phyloP scores from a whole-genome alignment of 2,329 filamentous ascomycete species.

The Exophiala spinifera region DNA sequence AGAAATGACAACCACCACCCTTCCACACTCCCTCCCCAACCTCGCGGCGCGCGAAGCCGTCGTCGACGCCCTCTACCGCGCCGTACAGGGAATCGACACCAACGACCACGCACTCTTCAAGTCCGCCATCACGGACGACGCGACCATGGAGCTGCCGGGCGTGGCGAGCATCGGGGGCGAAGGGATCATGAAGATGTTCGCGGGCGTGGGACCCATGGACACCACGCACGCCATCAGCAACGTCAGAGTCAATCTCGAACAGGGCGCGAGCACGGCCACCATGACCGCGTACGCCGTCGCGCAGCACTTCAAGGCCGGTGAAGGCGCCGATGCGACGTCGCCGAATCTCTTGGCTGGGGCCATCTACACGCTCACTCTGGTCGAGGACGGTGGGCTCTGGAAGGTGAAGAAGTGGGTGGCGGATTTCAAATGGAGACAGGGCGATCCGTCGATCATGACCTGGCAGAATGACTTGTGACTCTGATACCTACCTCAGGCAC shows the following conservation, averaged over 20 bases:
- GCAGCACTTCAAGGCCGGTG: conserved; percentile 19
- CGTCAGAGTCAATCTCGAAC: conserved; percentile 25
- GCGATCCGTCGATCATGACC: neutral
- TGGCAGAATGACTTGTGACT: too few relatives aligned
- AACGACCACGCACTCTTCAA: conserved; percentile 32
- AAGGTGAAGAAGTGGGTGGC: conserved; percentile 5
- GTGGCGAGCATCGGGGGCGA: conserved; percentile 28
- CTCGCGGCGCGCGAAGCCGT: conserved; percentile 36
- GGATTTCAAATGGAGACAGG: neutral
- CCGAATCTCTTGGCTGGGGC: neutral
- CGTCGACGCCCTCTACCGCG: conserved; percentile 35
- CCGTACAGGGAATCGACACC: conserved; percentile 31
- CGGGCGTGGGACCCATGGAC: conserved; percentile 25
- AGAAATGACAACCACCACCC: neutral
- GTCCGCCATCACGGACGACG: conserved; percentile 31
- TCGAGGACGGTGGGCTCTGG: conserved; percentile 5
- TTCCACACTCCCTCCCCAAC: conserved; percentile 23
- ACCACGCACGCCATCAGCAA: conserved; percentile 32
- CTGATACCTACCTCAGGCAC: too few relatives aligned
- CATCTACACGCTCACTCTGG: conserved; percentile 2
- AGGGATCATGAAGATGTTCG: conserved; percentile 18
- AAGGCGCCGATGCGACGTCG: conserved; percentile 1
- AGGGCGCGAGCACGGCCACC: conserved; percentile 15
- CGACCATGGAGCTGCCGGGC: conserved; percentile 24
- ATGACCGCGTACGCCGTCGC: conserved; percentile 26